Evolutionary conservation across 2,329 filamentous ascomycete species (phyloP), one percentile per base, ranked within the genome.

Genomic region (Diaporthe longicolla): DNA sequence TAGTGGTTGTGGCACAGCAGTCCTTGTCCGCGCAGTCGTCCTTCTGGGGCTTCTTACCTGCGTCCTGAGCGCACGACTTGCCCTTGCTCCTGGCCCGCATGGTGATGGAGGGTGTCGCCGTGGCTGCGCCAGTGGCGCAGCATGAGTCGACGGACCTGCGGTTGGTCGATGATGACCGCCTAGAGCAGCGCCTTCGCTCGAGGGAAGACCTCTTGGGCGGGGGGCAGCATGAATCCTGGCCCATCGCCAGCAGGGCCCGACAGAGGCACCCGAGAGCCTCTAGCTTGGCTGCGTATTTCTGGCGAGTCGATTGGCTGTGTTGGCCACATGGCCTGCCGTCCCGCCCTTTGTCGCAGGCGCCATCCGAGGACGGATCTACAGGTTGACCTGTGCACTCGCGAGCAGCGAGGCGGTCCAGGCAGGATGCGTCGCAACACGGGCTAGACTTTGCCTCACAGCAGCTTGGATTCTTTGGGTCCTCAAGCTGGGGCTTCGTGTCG

Each of bases 241-340:
- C 87, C 24, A 89, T 81, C 11, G 87, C 85, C 37, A 89, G 74
- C 21, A 90, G 83, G 26, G 86, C 84, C 24, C 87, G 85, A 73
- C 88, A 90, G 75, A 90, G 87, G 78, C 88, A 90, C 4, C 88
- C 88, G 1, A 90, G 79, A 6, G 87, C 84, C 58, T 85, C 79
- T 1, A 90, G 83, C 19, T 77, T 85, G 3, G 82, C 81, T 0
- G 81, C 82, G 70, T 89, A 89, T 19, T 68, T 81, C 32, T 83
- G 79, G 37, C 80, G 82, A 2, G 82, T 79, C 9, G 81, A 81
- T 15, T 77, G 79, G 40, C 40, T 43, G 40, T 43, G 40, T 15
- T 43, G 40, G 40, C 40, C 40, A 19, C 40, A 43, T 43, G 40
- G 40, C 40, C 17, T 43, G 17, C 40, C 40, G 40, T 43, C 40